Evolutionary conservation across 2,329 filamentous ascomycete genomes (phyloP), one percentile per base, ranked within the genome.

Genomic region (Lachnellula subtilissima): DNA sequence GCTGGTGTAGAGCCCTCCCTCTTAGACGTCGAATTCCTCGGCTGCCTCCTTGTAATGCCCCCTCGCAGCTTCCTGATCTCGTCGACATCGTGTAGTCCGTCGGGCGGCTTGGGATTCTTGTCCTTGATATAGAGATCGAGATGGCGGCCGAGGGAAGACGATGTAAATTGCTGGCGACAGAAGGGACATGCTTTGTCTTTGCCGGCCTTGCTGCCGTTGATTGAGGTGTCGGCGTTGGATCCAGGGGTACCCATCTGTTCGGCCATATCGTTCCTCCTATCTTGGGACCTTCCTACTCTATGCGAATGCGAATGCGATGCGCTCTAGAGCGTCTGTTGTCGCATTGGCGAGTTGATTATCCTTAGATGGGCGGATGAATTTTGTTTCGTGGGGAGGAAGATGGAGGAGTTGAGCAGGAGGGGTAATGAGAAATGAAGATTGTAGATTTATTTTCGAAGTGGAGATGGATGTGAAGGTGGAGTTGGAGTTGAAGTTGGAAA

Each of bases 81-180:
- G 7, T 93, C 89, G 56, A 97, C 89, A 75, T 96, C 81, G 73
- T 97, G 93, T 47, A 96, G 75, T 50, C 92, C 92, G 73, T 97
- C 93, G 6, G 88, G 76, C 1, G 86, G 81, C 72, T 92, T 94
- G 1, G 93, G 91, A 71, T 97, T 97, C 75, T 91, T 95, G 57
- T 91, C 87, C 69, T 91, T 92, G 67, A 97, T 92, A 72, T 95
- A 97, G 40, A 96, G 83, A 71, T 97, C 93, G 63, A 97, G 85
- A 73, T 97, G 93, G 47, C 93, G 87, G 50, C 93, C 93, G 52
- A 97, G 83, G 2, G 91, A 96, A 15, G 91, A 96, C 1, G 92
- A 97, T 15, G 93, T 97, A 70, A 97, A 97, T 6, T 87, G 80
- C 72, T 96, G 91, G 48, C 85, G 80, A 72, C 93, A 97, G 75